Conservation (phyloP, 805 yeast species). For the Candida michaelii region DNA sequence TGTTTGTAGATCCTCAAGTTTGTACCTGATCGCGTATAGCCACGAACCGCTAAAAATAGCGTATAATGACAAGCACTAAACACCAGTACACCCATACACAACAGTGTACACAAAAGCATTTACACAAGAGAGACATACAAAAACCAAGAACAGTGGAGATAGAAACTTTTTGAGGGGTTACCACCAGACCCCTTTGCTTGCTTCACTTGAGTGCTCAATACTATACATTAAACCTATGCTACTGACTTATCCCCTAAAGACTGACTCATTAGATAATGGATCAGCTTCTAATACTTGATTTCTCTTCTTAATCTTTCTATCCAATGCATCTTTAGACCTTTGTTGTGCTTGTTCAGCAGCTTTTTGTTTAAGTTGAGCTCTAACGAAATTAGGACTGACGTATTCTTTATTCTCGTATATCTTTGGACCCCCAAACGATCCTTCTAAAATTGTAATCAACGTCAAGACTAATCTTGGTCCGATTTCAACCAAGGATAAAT, state of each 20-base stretch:
- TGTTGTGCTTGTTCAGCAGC: constrained; percentile 76
- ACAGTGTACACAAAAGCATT: too few relatives aligned
- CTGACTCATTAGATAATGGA: constrained; percentile 75
- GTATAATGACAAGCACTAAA: too few relatives aligned
- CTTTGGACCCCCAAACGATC: constrained; percentile 97
- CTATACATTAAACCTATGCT: background rate
- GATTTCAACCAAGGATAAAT: constrained; percentile 82
- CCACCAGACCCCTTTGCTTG: background rate
- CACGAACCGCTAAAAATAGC: background rate
- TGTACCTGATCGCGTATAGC: constrained; percentile 1
- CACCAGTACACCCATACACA: too few relatives aligned
- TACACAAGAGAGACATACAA: too few relatives aligned
- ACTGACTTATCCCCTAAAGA: constrained; percentile 50
- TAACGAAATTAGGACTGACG: constrained; percentile 91
- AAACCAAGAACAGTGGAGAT: too few relatives aligned
- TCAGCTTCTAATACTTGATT: constrained; percentile 73
- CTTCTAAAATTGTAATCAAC: constrained; percentile 86
- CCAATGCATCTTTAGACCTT: constrained; percentile 77
- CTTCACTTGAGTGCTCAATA: background rate
- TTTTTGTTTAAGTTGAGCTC: constrained; percentile 82
- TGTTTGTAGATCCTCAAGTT: too few relatives aligned
- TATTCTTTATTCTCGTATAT: constrained; percentile 95
- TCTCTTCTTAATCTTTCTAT: constrained; percentile 73
- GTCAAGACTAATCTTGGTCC: constrained; percentile 97
- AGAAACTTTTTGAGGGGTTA: background rate